Evolutionary conservation across 2,329 filamentous ascomycete genomes (phyloP).

Genomic region (Nectriaceae sp.): DNA sequence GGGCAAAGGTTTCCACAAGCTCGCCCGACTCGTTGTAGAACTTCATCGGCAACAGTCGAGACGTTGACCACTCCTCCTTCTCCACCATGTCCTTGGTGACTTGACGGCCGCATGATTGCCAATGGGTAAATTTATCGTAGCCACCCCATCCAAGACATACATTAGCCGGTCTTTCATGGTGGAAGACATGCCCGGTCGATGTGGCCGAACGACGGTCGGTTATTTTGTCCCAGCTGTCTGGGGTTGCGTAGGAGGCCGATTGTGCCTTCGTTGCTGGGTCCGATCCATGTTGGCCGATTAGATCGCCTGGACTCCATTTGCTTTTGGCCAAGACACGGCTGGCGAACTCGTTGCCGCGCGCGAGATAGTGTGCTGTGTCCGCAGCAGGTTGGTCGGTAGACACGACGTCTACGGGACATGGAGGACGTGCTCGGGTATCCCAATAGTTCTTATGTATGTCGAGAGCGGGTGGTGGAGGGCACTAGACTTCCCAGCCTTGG

Average conservation of each 20-base stretch:
- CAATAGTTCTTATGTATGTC: constrained; percentile 3
- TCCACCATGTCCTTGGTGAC: constrained; percentile 8
- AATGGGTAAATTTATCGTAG: constrained; percentile 8
- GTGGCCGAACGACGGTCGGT: constrained; percentile 8
- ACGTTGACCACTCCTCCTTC: constrained; percentile 3
- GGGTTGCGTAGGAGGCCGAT: constrained; percentile 7
- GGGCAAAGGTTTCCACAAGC: constrained; percentile 2
- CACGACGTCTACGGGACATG: constrained; percentile 5
- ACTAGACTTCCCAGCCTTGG: constrained; percentile 13
- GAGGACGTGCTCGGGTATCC: neutral
- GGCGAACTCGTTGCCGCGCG: constrained; percentile 4
- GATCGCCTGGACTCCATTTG: constrained; percentile 14
- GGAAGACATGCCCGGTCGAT: constrained; percentile 9
- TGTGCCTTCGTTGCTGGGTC: constrained; percentile 3
- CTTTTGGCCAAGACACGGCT: constrained; percentile 2
- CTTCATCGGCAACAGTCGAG: neutral
- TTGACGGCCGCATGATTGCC: constrained; percentile 8
- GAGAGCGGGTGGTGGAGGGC: constrained; percentile 4
- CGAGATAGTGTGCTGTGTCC: constrained; percentile 5
- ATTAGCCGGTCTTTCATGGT: constrained; percentile 4
- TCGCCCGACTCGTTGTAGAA: constrained; percentile 4
- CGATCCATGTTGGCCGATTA: constrained; percentile 10
- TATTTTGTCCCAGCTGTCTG: constrained; percentile 3
- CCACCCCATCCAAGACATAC: constrained; percentile 14
- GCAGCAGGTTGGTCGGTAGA: constrained; percentile 8